Base-by-base conservation (phyloP, 148 eudicot species). In the Pharnaceum exiguum region DNA sequence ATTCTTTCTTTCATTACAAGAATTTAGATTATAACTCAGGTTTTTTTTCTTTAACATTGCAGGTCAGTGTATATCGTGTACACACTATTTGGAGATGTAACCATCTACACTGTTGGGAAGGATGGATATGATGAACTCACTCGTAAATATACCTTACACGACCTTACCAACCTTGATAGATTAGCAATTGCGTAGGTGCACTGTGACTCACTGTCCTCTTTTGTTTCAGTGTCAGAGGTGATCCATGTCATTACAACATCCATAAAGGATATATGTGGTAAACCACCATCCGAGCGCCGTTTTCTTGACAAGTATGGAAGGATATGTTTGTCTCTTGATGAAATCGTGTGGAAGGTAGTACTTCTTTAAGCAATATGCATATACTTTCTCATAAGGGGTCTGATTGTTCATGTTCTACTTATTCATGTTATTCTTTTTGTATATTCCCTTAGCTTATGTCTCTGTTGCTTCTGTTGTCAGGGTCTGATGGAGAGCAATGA, bases 291-390 rank as follows among this genome's bases (percentile, higher is more conserved):
- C 5, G 69, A 65, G 27, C 53, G 55, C 10, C 62, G 62, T 7
- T 65, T 65, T 46, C 62, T 65, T 9, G 69, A 56, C 56, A 65
- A 65, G 45, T 65, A 65, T 47, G 69, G 69, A 3, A 56, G 32
- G 28, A 46, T 65, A 11, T 65, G 69, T 47, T 21, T 65, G 11
- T 56, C 11, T 30, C 62, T 65, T 21, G 62, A 65, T 15, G 69
- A 65, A 42, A 65, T 65, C 27, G 35, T 65, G n/a, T 65, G 69
- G 69, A 56, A 55, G 69, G 69, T n/a, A n/a, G n/a, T n/a, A 46
- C 3, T 35, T 18, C 6, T 36, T n/a, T n/a, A n/a, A n/a, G n/a
- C n/a, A n/a, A n/a, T 3, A 4, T 27, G 1, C 6, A 45, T 8
- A 8, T 8, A 45, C 23, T 21, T 17, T 2, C n/a, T n/a, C n/a